Evolutionary conservation across 495 filamentous ascomycete genomes (phyloP).

Genomic region (Penicillium alfredii): DNA sequence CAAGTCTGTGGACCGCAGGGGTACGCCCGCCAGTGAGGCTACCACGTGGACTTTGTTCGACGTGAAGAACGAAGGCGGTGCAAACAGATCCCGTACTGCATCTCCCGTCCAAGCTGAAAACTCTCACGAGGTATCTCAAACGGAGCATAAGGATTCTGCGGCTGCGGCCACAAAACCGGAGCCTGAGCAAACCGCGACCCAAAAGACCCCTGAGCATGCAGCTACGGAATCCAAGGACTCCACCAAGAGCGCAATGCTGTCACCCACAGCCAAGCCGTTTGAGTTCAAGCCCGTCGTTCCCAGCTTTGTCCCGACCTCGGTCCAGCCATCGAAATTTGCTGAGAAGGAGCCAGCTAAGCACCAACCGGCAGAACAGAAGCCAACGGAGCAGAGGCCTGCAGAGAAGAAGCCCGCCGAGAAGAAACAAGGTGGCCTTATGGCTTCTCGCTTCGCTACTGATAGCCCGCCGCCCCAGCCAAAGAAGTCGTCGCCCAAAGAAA

Average conservation of each 20-base stretch:
- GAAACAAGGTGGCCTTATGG: slow-evolving; percentile 25
- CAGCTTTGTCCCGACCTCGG: slow-evolving; percentile 39
- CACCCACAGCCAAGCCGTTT: slow-evolving; percentile 63
- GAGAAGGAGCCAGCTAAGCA: slow-evolving; percentile 9
- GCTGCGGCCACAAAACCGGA: slow-evolving; percentile 8
- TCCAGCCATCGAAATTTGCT: slow-evolving; percentile 37
- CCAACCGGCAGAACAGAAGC: not conserved
- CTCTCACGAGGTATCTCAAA: too few relatives aligned
- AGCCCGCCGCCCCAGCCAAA: slow-evolving; percentile 21
- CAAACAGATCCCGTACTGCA: slow-evolving; percentile 30
- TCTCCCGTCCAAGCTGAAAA: slow-evolving; percentile 21
- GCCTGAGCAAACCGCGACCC: slow-evolving; percentile 1
- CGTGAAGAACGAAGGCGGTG: slow-evolving; percentile 34
- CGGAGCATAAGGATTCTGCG: too few relatives aligned
- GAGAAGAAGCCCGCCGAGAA: slow-evolving; percentile 18
- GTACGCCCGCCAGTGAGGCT: slow-evolving; percentile 36
- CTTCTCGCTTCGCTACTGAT: slow-evolving; percentile 35
- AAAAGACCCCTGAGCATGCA: slow-evolving; percentile 12
- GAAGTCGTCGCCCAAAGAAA: slow-evolving; percentile 6
- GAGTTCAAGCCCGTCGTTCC: slow-evolving; percentile 50
- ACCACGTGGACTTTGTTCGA: slow-evolving; percentile 41
- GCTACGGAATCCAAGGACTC: slow-evolving; percentile 20
- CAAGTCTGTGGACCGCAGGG: slow-evolving; percentile 24
- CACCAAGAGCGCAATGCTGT: slow-evolving; percentile 40
- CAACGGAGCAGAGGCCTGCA: slow-evolving; percentile 1